Conservation (phyloP, 371 early-diverging fungal species). For the Umbelopsis sp. region DNA sequence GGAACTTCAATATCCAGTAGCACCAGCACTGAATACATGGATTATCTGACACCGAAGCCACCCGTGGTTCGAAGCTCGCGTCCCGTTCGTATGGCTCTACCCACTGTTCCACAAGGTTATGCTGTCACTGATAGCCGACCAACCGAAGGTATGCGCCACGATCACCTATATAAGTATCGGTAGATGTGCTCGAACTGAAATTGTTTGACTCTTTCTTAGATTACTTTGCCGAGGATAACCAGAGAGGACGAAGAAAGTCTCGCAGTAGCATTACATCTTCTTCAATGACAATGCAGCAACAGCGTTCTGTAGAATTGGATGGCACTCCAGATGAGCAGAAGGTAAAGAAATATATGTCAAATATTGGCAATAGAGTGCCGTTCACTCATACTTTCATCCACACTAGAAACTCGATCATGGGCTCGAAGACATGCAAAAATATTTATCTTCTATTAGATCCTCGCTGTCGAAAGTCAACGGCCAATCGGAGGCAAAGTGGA, state of each 20-base stretch:
- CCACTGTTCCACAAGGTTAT: constrained; percentile 9
- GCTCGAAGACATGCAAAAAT: constrained; percentile 8
- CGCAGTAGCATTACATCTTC: not conserved
- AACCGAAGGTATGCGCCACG: not conserved
- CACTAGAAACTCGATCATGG: not conserved
- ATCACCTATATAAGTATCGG: too few species aligned
- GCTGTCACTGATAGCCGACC: not conserved
- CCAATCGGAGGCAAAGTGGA: not conserved
- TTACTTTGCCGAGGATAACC: not conserved
- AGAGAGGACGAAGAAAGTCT: not conserved
- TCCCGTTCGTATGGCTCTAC: constrained; percentile 2
- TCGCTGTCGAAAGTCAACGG: not conserved
- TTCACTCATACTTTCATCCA: not conserved
- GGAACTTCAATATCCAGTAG: constrained; percentile 13
- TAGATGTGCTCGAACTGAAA: too few species aligned
- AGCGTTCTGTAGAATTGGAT: not conserved
- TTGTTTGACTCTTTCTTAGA: not conserved
- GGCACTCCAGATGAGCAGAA: not conserved
- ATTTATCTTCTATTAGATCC: not conserved
- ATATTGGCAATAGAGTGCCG: not conserved
- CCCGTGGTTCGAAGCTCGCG: constrained; percentile 1
- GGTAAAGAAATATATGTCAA: not conserved
- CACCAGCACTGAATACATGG: constrained; percentile 4
- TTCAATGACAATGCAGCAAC: not conserved
- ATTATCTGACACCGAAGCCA: not conserved